Evolutionary conservation across 2,329 filamentous ascomycete genomes (phyloP), one percentile per base, ranked within the genome.

Genomic region (Aureobasidium sp.): DNA sequence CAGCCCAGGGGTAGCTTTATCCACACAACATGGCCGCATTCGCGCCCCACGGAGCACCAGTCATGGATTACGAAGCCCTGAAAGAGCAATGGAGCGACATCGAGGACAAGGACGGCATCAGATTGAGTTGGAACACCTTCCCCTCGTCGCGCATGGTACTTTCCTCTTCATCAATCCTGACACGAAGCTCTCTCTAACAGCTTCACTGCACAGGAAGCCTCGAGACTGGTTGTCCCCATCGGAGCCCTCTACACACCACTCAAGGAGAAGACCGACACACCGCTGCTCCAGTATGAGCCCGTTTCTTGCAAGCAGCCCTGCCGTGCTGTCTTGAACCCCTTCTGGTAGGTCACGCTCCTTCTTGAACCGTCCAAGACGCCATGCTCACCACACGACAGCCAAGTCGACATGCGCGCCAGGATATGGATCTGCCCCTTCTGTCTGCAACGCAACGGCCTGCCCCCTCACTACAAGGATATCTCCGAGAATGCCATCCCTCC

Each of bases 91-190:
- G 92, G 92, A 91, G 88, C 71, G 91, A 97, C 75, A 87, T 96
- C 63, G 94, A 99, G 80, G 94, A 99, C 72, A 87, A 90, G 69
- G 94, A 99, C 85, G 94, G 94, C 64, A 85, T 97, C 71, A 87
- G 94, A 66, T 82, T 99, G 67, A 97, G 93, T 78, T 99, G 94
- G 94, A 99, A 99, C 75, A 95, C 95, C 64, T 96, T 99, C 72
- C 94, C 94, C 54, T 97, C 92, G 80, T 93, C 93, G 72, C 91
- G 94, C 74, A 97, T 99, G 91, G 64, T 61, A 61, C 39, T 47
- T 47, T 24, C 24, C 22, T 33, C 12, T 19, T 12, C 27, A 14
- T 19, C 35, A 19, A 1, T 45, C 19, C 6, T 37, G 56, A 48
- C 57, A 62, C 58, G 61, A 17, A 27, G 35, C 49, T 37, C 60